Evolutionary conservation across 129 eudicot species (phyloP), one percentile per base, ranked within the genome.

Genomic region (Helichrysum umbraculigerum): DNA sequence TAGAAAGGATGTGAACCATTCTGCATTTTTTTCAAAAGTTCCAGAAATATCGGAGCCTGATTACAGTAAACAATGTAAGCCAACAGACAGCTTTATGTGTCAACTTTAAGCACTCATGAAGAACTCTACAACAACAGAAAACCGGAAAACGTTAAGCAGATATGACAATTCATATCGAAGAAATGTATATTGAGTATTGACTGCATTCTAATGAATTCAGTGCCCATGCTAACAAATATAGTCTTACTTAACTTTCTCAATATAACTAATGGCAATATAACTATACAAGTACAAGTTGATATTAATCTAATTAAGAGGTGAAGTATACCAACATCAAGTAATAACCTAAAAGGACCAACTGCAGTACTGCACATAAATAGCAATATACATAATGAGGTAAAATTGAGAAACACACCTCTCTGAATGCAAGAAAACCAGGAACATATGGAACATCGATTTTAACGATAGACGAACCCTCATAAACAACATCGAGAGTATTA

Each of bases 341-440:
- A 66, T 20, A 50, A 76, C 14, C 66, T 63, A 32, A 54, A 39
- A 39, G 47, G 11, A 39, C 47, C 0, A 39, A 39, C 11, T 39
- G n/a, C n/a, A n/a, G n/a, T n/a, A n/a, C n/a, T n/a, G 47, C 47
- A 39, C 47, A 39, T 6, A 39, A 39, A 35, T 35, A 35, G 39
- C 39, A 35, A 35, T 34, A n/a, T n/a, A n/a, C n/a, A n/a, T 42
- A 25, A 25, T 32, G 9, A 5, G 15, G 14, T 10, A 2, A 42
- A 42, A 14, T 42, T 42, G 4, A 42, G 10, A 9, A 22, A 19
- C 25, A 34, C 4, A 90, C 98, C 96, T 94, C 98, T 84, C 98
- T 88, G 68, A 94, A 94, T 15, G 93, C 98, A 66, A 94, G 88
- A 80, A 94, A 94, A 0, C 98, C 98, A 72, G 98, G 85, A 77